phyloP scores from a whole-genome alignment of 73 alveolate genomes.

The Stentor coeruleus region DNA sequence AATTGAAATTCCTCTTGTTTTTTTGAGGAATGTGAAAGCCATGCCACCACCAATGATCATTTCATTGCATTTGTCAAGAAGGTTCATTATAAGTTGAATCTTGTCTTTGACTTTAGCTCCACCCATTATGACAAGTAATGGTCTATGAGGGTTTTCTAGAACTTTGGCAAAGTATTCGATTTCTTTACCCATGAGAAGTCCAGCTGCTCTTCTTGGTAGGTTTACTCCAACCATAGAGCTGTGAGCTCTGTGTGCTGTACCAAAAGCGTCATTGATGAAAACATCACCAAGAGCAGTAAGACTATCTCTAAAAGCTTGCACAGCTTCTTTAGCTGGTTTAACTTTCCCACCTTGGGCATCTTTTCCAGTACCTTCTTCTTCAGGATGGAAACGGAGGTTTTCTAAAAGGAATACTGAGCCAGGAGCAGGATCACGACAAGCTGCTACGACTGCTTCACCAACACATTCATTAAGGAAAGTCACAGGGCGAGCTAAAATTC shows the following conservation, averaged over 20 bases:
- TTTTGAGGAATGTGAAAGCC: constrained; percentile 96
- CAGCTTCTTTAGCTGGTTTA: constrained; percentile 61
- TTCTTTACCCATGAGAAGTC: constrained; percentile 89
- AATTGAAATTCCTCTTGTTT: constrained; percentile 50
- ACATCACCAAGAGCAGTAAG: constrained; percentile 76
- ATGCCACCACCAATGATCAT: constrained; percentile 98
- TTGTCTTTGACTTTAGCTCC: constrained; percentile 97
- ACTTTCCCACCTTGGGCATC: constrained; percentile 68
- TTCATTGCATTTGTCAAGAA: constrained; percentile 82
- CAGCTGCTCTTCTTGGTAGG: constrained; percentile 82
- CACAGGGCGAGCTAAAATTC: constrained; percentile 61
- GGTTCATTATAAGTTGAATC: constrained; percentile 78
- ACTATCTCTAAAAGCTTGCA: constrained; percentile 61
- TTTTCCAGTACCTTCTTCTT: constrained; percentile 88
- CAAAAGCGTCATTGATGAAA: constrained; percentile 92
- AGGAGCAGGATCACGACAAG: constrained; percentile 57
- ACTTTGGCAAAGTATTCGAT: constrained; percentile 88
- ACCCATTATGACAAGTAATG: constrained; percentile 89
- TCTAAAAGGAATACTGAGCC: constrained; percentile 87
- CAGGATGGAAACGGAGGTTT: constrained; percentile 89
- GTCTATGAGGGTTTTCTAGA: constrained; percentile 86
- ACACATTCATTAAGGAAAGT: constrained; percentile 56
- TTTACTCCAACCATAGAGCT: constrained; percentile 91
- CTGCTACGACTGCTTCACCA: constrained; percentile 77
- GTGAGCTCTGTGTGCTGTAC: constrained; percentile 97